phyloP scores from a whole-genome alignment of 1,139 yeast genomes.

The Candida sojae region DNA sequence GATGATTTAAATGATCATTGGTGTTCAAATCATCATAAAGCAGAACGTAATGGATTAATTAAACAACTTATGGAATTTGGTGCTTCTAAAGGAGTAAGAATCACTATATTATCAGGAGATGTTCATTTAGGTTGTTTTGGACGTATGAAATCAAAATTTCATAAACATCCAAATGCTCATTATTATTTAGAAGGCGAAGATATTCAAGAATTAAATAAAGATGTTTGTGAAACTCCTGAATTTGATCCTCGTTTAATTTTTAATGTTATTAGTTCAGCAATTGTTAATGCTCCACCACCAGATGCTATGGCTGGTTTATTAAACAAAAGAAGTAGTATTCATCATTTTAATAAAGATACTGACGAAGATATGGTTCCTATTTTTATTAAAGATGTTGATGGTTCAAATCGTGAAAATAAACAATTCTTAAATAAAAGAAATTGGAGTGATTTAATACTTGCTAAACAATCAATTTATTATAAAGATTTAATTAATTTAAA shows the following conservation, averaged over 20 bases:
- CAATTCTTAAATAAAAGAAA: constrained; percentile 79
- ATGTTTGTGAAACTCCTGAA: constrained; percentile 54
- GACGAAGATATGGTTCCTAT: constrained; percentile 82
- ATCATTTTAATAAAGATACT: constrained; percentile 61
- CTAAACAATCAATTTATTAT: constrained; percentile 32
- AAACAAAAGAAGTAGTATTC: constrained; percentile 66
- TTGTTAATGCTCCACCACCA: constrained; percentile 92
- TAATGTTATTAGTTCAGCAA: constrained; percentile 86
- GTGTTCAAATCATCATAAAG: constrained; percentile 85
- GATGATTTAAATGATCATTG: constrained; percentile 96
- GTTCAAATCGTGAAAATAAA: constrained; percentile 50
- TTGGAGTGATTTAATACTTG: constrained; percentile 57
- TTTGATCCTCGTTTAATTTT: constrained; percentile 75
- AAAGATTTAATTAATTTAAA: constrained; percentile 11
- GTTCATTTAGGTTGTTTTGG: constrained; percentile 90
- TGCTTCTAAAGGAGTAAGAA: constrained; percentile 60
- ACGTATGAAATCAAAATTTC: constrained; percentile 64
- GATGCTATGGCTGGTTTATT: constrained; percentile 73
- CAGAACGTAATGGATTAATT: constrained; percentile 69
- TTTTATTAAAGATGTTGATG: constrained; percentile 65
- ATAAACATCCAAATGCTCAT: constrained; percentile 43
- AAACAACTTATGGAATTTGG: constrained; percentile 63
- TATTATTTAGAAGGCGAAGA: constrained; percentile 21
- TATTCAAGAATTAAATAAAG: constrained; percentile 34
- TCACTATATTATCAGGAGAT: constrained; percentile 88